Evolutionary conservation across 1,284 basidiomycete species (phyloP), one percentile per base, ranked within the genome.

Genomic region (Leccinum fallax): DNA sequence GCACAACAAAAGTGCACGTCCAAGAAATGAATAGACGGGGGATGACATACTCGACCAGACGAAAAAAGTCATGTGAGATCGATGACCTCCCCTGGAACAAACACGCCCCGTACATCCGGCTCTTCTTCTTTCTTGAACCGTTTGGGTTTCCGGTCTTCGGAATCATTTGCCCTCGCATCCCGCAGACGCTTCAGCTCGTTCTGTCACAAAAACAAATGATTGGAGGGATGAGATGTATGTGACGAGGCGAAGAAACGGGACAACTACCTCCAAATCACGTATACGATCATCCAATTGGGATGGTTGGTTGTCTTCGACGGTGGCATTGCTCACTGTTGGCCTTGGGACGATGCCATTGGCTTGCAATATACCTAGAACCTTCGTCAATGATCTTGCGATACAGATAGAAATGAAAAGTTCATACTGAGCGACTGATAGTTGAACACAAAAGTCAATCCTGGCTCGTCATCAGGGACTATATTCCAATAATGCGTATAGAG

Each of bases 321-420:
- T n/a, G n/a, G 40, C 5, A 40, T 40, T 5, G 16, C 16, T 40
- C 9, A 40, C 40, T 10, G 40, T 40, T 40, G 40, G 46, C 46
- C 46, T 55, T 34, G 63, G 67, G 28, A 40, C 65, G 6, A 71
- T 61, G 9, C 71, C 63, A 52, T 64, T 66, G 11, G 66, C 68
- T 51, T 66, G 66, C 16, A 70, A 58, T 15, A 72, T 19, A 16
- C 32, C 71, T 73, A 34, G 11, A 28, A 53, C 2, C 5, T 52
- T 3, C 46, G 24, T 58, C 21, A 58, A 53, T 13, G 8, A 24
- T 43, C 30, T 2, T 38, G 9, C 3, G 11, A 28, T n/a, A n/a
- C 19, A 11, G 7, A 55, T 13, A 28, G 16, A 48, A 49, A 48
- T 10, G 38, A 55, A 8, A 5, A 55, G n/a, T 46, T 46, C 43